These are phyloP conservation scores for Daldinia grandis DNA, from an alignment of 495 filamentous ascomycete genomes.

Conservation along the genomic window DNA sequence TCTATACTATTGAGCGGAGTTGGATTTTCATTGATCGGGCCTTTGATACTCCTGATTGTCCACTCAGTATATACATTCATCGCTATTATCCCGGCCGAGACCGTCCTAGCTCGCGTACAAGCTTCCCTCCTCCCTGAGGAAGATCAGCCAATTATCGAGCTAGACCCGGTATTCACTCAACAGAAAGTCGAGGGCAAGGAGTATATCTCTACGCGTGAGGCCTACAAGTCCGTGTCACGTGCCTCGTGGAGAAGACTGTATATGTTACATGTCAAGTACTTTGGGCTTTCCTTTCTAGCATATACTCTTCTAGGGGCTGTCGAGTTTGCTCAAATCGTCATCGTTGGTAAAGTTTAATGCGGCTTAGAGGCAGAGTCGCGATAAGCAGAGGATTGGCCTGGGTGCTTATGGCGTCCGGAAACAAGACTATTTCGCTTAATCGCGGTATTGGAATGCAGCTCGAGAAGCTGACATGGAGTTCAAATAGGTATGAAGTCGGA, in stretches of 20 bases:
- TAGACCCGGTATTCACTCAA: slow-evolving; percentile 31
- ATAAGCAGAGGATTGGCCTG: neutral
- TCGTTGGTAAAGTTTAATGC: neutral
- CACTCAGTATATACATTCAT: neutral
- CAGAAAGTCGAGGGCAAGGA: slow-evolving; percentile 54
- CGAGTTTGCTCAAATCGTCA: neutral
- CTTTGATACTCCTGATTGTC: neutral
- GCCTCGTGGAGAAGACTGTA: slow-evolving; percentile 62
- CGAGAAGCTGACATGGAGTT: neutral
- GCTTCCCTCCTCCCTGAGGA: slow-evolving; percentile 43
- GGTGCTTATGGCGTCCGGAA: neutral
- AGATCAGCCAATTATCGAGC: slow-evolving; percentile 28
- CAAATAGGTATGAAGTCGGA: neutral
- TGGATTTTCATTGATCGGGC: too few relatives aligned
- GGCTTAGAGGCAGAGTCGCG: neutral
- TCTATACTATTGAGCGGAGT: too few relatives aligned
- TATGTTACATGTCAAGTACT: slow-evolving; percentile 65
- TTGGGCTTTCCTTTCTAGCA: neutral
- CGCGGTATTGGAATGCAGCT: neutral
- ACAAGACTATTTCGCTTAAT: neutral
- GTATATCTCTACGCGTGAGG: slow-evolving; percentile 65
- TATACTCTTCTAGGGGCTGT: neutral
- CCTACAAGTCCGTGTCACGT: slow-evolving; percentile 70
- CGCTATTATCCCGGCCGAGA: slow-evolving; percentile 21
- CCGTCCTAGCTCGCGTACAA: slow-evolving; percentile 33